phyloP scores from a whole-genome alignment of 2,329 filamentous ascomycete genomes.

The Magnaporthiopsis incrustans region DNA sequence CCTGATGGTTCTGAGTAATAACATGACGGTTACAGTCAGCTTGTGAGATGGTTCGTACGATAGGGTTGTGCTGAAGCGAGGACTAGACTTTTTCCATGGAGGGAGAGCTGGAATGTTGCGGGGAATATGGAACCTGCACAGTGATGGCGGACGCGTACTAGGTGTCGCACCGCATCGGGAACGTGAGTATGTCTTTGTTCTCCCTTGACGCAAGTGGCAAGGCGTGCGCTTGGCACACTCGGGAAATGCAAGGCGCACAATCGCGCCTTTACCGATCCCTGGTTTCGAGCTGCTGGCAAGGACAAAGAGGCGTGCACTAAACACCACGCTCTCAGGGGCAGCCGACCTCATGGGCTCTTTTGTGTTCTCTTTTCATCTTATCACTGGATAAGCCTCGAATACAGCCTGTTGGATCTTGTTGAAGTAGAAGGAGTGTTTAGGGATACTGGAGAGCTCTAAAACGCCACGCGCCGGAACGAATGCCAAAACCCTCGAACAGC shows the following conservation, averaged over 20 bases:
- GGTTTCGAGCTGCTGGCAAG: background rate
- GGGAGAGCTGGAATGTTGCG: background rate
- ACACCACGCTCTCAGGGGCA: background rate
- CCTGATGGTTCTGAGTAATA: constrained; percentile 76
- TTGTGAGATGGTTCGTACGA: constrained; percentile 31
- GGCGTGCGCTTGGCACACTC: background rate
- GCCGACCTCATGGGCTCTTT: background rate
- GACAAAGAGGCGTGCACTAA: background rate
- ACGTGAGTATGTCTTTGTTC: background rate
- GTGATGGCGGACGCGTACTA: no score
- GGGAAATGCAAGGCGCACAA: background rate
- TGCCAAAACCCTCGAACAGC: background rate
- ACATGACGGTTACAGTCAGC: constrained; percentile 80
- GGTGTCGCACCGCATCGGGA: background rate
- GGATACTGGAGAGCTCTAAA: background rate
- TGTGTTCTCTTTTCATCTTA: background rate
- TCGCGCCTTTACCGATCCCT: background rate
- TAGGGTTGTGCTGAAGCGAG: background rate
- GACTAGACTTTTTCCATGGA: background rate
- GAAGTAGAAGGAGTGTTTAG: background rate
- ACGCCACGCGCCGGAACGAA: background rate
- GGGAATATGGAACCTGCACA: background rate
- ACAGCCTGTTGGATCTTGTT: background rate
- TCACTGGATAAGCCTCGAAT: background rate
- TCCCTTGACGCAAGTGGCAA: background rate